Evolutionary conservation across 2,329 filamentous ascomycete genomes (phyloP).

Genomic region (Torrubiella hemipterigena): DNA sequence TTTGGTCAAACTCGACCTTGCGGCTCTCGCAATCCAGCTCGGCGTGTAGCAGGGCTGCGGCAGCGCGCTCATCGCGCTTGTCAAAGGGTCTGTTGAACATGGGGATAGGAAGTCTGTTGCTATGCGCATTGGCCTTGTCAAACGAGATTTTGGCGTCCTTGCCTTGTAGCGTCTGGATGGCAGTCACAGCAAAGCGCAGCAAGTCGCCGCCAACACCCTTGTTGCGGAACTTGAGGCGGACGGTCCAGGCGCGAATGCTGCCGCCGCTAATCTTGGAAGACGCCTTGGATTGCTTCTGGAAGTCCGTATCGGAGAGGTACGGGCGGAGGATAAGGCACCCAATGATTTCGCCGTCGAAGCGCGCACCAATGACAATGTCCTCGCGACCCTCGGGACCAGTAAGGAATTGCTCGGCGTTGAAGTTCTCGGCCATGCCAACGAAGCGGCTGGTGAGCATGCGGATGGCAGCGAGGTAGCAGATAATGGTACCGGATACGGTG

Average conservation of each 20-base stretch:
- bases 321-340: constrained; percentile 57
- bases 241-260: constrained; percentile 71
- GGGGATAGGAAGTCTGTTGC: constrained; percentile 41
- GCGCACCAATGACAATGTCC: constrained; percentile 49
- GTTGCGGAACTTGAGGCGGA: constrained; percentile 54
- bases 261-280: constrained; percentile 39
- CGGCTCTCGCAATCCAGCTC: too few relatives aligned
- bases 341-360: constrained; percentile 56
- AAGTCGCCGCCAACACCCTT: constrained; percentile 61
- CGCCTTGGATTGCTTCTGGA: constrained; percentile 1
- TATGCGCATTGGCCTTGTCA: constrained; percentile 66
- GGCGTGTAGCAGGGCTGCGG: constrained; percentile 27
- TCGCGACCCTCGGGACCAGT: constrained; percentile 21
- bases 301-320: constrained; percentile 18
- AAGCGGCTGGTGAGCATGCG: constrained; percentile 51
- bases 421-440: constrained; percentile 46
- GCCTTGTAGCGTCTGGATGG: constrained; percentile 52
- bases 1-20: too few relatives aligned
- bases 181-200: constrained; percentile 56
- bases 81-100: constrained; percentile 48
- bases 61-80: constrained; percentile 41
- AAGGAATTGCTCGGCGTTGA: constrained; percentile 52
- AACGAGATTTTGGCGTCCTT: constrained; percentile 52
- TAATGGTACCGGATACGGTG: constrained; percentile 46
- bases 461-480: constrained; percentile 49